phyloP scores from a whole-genome alignment of 2,329 filamentous ascomycete species.

The Sclerotiophoma versabilis region DNA sequence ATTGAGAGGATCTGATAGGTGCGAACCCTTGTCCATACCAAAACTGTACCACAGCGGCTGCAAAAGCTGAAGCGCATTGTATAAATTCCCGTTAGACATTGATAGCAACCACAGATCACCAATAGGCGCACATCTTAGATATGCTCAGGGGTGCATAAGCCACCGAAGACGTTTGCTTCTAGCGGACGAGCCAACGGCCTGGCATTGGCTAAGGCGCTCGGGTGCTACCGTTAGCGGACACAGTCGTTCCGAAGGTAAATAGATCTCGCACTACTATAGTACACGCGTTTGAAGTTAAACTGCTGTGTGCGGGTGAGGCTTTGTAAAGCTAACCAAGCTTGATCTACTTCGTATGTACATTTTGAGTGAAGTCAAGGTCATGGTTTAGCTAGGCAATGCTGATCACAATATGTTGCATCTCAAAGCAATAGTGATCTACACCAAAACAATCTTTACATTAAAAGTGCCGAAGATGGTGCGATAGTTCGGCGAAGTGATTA shows the following conservation, averaged over 20 bases:
- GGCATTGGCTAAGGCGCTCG: slow-evolving; percentile 2
- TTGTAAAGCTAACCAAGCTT: neutral
- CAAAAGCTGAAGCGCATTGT: neutral
- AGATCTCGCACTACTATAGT: slow-evolving; percentile 1
- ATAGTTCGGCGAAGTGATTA: neutral
- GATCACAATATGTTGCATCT: neutral
- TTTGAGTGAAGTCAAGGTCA: too few relatives aligned
- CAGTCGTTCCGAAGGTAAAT: slow-evolving; percentile 3
- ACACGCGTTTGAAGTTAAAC: slow-evolving; percentile 9
- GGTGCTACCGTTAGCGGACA: slow-evolving; percentile 9
- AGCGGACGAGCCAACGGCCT: slow-evolving; percentile 1
- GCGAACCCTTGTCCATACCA: neutral
- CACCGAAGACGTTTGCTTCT: slow-evolving; percentile 3
- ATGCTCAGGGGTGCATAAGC: slow-evolving; percentile 7
- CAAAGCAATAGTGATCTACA: neutral
- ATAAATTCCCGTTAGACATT: neutral
- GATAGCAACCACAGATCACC: slow-evolving; percentile 5
- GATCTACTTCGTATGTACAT: too few relatives aligned
- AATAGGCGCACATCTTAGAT: slow-evolving; percentile 9
- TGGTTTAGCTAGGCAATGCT: neutral
- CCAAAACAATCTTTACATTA: neutral
- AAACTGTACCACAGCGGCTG: slow-evolving; percentile 13
- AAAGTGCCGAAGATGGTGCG: neutral
- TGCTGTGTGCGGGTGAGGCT: neutral
- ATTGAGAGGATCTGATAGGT: neutral